phyloP scores from a whole-genome alignment of 2,329 filamentous ascomycete species.

The Chaetomiaceae sp. region DNA sequence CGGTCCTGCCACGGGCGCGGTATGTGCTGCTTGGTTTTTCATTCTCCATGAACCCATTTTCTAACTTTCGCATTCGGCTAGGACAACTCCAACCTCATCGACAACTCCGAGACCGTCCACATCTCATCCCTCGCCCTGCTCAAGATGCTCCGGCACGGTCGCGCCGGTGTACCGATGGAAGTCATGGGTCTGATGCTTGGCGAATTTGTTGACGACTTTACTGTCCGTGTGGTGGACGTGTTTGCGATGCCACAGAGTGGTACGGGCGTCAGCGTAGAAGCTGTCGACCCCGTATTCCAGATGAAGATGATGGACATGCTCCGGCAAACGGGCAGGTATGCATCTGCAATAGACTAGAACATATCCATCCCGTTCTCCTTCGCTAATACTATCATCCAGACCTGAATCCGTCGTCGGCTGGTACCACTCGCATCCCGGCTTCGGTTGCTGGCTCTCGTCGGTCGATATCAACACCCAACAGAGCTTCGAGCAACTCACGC shows the following conservation, averaged over 20 bases:
- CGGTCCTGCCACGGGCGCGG: conserved; percentile 53
- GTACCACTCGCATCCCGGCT: conserved; percentile 99
- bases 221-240: conserved; percentile 94
- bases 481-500: conserved; percentile 98
- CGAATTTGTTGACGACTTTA: conserved; percentile 98
- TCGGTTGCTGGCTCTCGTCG: conserved; percentile 97
- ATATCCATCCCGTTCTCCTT: neutral
- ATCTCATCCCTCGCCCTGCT: conserved; percentile 95
- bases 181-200: conserved; percentile 99
- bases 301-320: conserved; percentile 99
- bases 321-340: conserved; percentile 88
- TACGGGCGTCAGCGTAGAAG: conserved; percentile 96
- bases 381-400: conserved; percentile 42
- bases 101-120: conserved; percentile 99
- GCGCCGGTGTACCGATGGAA: conserved; percentile 98
- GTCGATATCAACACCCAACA: conserved; percentile 99
- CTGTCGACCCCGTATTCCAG: conserved; percentile 97
- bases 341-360: too few species aligned
- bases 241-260: conserved; percentile 99
- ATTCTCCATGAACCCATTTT: conserved; percentile 7
- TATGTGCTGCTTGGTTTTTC: conserved; percentile 38
- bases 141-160: conserved; percentile 97
- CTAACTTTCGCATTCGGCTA: conserved; percentile 34
- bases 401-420: conserved; percentile 97
- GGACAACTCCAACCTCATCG: conserved; percentile 89